Evolutionary conservation across 2,329 filamentous ascomycete genomes (phyloP), one percentile per base, ranked within the genome.

Genomic region (Leptoxyphium fumago): DNA sequence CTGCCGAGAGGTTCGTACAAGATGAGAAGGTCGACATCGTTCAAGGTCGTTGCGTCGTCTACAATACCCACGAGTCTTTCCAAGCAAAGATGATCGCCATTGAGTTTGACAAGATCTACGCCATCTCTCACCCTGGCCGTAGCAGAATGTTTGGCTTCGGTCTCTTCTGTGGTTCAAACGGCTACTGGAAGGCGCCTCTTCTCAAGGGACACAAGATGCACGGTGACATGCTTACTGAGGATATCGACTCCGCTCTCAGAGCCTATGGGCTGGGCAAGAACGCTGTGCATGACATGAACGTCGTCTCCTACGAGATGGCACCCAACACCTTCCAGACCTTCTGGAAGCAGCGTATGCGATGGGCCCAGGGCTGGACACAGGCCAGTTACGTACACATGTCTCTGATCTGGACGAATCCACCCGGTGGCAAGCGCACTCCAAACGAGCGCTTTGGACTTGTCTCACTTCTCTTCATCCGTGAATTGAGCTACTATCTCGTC

Each of bases 71-170:
- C 10, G 64, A 66, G 4, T 63, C 58, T 4, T 61, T 69, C 49
- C 57, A 68, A 38, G 63, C 68, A 1, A 63, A 59, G 40, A 66
- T 71, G 65, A 70, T 71, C 13, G 61, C 65, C 2, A 64, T 71
- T 29, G 68, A 71, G 48, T 71, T 71, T 45, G 68, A 71, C 54
- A 71, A 71, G 53, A 71, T 71, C 46, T 71, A 71, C 49, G 68
- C 68, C 2, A 68, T 70, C 10, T 70, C 68, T 10, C 68, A 71
- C 48, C 68, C 68, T 2, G 68, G 68, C 5, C 62, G 68, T 9
- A 62, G 66, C 9, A 59, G 63, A 5, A 64, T 71, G 60, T 71
- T 64, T 54, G 64, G 62, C 4, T 71, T 40, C 44, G 68, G 68
- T 11, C 60, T 71, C 5, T 71, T 71, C 55, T 69, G 66, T 43